Base-by-base conservation (phyloP, 2,329 filamentous ascomycete species). In the Niveomyces coronatus region DNA sequence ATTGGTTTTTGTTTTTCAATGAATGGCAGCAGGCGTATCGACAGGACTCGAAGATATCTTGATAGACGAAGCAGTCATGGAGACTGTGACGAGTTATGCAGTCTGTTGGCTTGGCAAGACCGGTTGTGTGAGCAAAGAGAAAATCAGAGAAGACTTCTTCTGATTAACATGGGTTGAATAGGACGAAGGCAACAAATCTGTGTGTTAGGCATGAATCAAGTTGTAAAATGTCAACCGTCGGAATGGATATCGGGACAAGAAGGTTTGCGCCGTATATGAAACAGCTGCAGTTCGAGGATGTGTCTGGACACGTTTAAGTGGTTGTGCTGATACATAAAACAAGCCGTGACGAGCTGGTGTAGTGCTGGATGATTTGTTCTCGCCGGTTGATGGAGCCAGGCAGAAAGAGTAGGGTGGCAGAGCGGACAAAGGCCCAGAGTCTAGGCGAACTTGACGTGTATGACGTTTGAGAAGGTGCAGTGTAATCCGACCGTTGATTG, bases 261-360 rank as follows among this genome's bases (percentile, higher is more conserved):
- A 74, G 80, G 84, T 79, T 85, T 93, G 76, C 84, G 81, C 79
- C 80, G 75, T 83, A 85, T 87, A 78, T 86, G 86, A 85, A 93
- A 93, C 76, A 82, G 74, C 78, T 88, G 86, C 84, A 93, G 85
- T 84, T 86, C 85, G 74, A 85, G 79, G 74, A 85, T 85, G 81
- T 89, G 82, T 85, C 81, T 85, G 79, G 85, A 87, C 80, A 86
- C 79, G 83, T 84, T 78, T 78, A 76, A 76, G 60, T 73, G 63
- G 79, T 83, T 82, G 85, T 85, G 82, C 85, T 87, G 87, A 94
- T 94, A 94, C 87, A 94, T 94, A 93, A 84, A 94, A 60, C 57
- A 58, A 57, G 56, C 54, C 61, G 51, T 47, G 38, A 70, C 68
- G 62, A 59, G 54, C 58, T 52, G 23, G 5, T 24, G 31, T 31